These are phyloP conservation scores for Durusdinium trenchii DNA, from an alignment of 73 alveolate species.

Conservation along the genomic window DNA sequence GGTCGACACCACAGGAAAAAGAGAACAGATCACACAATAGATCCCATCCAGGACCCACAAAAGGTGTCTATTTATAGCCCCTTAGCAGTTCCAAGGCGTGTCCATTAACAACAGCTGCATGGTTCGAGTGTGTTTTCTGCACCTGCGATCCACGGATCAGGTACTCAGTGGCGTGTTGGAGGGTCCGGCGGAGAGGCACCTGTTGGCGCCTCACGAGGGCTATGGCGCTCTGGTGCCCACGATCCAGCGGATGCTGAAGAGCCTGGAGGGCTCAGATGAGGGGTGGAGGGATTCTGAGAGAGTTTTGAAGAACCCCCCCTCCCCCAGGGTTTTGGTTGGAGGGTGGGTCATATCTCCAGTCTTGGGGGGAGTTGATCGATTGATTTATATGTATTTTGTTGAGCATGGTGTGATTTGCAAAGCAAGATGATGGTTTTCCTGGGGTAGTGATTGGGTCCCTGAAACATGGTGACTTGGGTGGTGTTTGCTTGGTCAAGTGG, in stretches of 20 bases:
- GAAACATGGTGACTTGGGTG: too few relatives aligned
- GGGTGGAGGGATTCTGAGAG: too few relatives aligned
- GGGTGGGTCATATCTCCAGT: background rate
- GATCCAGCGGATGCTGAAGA: constrained; percentile 78
- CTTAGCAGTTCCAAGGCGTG: background rate
- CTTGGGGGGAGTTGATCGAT: background rate
- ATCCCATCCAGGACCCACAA: too few relatives aligned
- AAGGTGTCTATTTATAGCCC: background rate
- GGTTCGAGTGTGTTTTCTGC: background rate
- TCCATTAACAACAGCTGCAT: background rate
- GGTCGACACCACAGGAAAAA: too few relatives aligned
- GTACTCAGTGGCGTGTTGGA: constrained; percentile 42
- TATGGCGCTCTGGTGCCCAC: constrained; percentile 50
- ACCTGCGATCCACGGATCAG: background rate
- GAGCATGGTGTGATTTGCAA: background rate
- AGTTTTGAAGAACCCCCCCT: too few relatives aligned
- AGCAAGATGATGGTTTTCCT: background rate
- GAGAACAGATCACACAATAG: too few relatives aligned
- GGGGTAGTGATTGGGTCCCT: background rate
- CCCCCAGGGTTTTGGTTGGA: background rate
- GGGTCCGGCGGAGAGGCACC: constrained; percentile 72
- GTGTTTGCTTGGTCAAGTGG: too few relatives aligned
- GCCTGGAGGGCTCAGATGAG: background rate
- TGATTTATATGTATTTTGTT: background rate
- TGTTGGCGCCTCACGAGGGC: constrained; percentile 35